A percentile compares a stretch with the other conserved stretches of the same genome.
Conservation (phyloP, 345 rosid species). For the Citrus sp. region DNA sequence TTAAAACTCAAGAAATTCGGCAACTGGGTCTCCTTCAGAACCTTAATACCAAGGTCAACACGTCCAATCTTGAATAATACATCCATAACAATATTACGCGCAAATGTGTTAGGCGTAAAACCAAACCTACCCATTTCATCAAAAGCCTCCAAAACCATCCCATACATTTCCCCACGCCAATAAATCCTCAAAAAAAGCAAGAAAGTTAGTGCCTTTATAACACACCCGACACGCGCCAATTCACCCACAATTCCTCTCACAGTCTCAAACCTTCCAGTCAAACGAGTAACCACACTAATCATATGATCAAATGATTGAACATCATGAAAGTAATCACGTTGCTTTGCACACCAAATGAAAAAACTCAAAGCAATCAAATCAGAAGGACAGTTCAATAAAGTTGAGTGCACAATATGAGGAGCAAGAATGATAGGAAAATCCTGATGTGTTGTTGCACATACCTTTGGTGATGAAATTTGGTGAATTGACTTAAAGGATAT, state of each 20-base stretch:
- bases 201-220: conserved; percentile 43
- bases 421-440: conserved; percentile 26
- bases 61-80: conserved; percentile 40
- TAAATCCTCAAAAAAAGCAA: conserved; percentile 60
- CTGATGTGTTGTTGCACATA: conserved; percentile 6
- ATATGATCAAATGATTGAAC: conserved; percentile 44
- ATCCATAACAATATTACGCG: conserved; percentile 62
- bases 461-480: conserved; percentile 14
- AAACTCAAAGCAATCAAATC: conserved; percentile 58
- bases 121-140: conserved; percentile 47
- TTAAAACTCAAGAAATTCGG: conserved; percentile 63
- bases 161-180: conserved; percentile 61
- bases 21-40: conserved; percentile 33
- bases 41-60: conserved; percentile 34
- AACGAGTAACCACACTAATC: conserved; percentile 42
- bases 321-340: conserved; percentile 50
- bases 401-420: conserved; percentile 42
- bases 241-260: conserved; percentile 38
- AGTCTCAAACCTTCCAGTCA: conserved; percentile 24
- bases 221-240: conserved; percentile 42
- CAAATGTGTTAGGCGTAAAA: conserved; percentile 53
- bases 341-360: conserved; percentile 64
- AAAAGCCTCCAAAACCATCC: conserved; percentile 50
- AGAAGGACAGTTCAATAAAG: conserved; percentile 43
- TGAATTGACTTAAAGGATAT: conserved; percentile 16